Evolutionary conservation across 2,329 filamentous ascomycete genomes (phyloP), one percentile per base, ranked within the genome.

Genomic region (Colletotrichum liaoningense): DNA sequence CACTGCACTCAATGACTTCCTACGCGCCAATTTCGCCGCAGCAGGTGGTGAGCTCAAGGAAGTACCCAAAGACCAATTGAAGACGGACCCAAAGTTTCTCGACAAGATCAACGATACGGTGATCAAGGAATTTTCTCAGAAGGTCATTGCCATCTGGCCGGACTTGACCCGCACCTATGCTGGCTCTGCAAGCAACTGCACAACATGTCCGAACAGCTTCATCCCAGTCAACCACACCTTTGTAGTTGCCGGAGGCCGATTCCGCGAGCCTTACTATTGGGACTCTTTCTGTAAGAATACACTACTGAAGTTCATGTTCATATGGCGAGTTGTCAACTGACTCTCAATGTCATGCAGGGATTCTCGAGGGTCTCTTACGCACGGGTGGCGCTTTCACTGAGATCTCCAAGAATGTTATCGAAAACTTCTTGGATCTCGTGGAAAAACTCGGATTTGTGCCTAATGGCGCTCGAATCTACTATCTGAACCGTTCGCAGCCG

Each of bases 221-320:
- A 89, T 93, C 69, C 89, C 91, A 7, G 79, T 93, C 72, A 92
- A 92, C 77, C 88, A 90, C 70, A 91, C 90, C 3, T 93, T 93
- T 77, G 90, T 93, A n/a, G 88, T 93, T 19, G 91, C 91, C 4
- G 91, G 91, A 14, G 91, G 92, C n/a, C 89, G 92, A 35, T 93
- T 93, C 84, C 86, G 91, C 42, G 92, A 93, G 80, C 87, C 90
- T 1, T 93, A 93, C 79, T 93, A 93, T 80, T 93, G 91, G 91
- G 91, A 93, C 79, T 91, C 90, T 38, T 93, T 89, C 82, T 75
- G 74, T 69, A 28, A 16, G 54, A 16, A 16, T 19, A 4, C 26
- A 11, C 11, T 30, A 33, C 4, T 4, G 19, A 26, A 14, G 7
- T 55, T 12, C 3, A n/a, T 6, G 8, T 26, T 26, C 11, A 14